Base-by-base conservation (phyloP, 2,329 filamentous ascomycete species). In the Beauveria bassiana region DNA sequence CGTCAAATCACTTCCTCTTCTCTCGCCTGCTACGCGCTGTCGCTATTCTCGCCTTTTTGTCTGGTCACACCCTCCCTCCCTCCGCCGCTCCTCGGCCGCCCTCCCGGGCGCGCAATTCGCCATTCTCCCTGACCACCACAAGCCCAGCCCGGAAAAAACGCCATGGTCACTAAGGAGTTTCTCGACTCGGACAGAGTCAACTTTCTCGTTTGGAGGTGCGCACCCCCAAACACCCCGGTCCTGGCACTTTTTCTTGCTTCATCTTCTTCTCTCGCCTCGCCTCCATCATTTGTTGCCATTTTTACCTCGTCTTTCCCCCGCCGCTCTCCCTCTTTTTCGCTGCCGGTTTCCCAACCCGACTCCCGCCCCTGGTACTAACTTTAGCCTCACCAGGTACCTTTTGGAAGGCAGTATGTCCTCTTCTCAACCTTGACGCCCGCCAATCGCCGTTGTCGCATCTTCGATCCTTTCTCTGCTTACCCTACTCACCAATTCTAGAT, bases 141-240 rank as follows among this genome's bases (percentile, higher is more conserved):
- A 60, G 38, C 40, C 49, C 50, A 50, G 50, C 45, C 42, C 50
- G 45, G 42, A 61, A 55, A 59, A 61, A 31, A 62, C 65, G 70
- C 68, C 69, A 85, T 85, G 82, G 73, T 74, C 67, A 67, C 68
- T 70, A 85, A 85, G 77, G 83, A 86, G 77, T 79, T 79, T 71
- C 79, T 88, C 70, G 82, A 86, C 79, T 86, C 83, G 67, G 81
- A 87, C 74, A 80, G 83, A 78, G 78, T 87, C 80, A 88, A 87
- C 78, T 87, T 84, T 79, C 80, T 88, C 73, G 80, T 88, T 72
- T 88, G 85, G 85, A 86, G 84, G 85, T 88, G 79, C 75, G 85
- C 81, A 70, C 69, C 63, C 62, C 65, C 67, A 47, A 24, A 47
- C 28, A 22, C 66, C 66, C 68, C 67, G 65, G 66, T 65, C 66